Conservation (phyloP, 1,139 yeast genomes). For the Lodderomyces margitis region DNA sequence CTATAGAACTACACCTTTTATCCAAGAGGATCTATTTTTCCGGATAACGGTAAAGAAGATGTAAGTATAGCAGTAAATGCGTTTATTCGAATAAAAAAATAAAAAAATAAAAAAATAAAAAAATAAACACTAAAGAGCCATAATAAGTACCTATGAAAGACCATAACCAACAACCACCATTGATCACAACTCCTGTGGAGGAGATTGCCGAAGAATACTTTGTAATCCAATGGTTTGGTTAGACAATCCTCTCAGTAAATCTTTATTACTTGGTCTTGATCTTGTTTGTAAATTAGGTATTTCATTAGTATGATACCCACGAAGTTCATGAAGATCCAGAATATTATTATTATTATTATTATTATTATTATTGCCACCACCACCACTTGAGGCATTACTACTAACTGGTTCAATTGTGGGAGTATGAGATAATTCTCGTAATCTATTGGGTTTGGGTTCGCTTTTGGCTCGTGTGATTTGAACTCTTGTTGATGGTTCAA, state of each 20-base stretch:
- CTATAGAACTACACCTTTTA: too few species aligned
- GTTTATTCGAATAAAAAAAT: too few species aligned
- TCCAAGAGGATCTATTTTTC: too few species aligned
- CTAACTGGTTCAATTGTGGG: neutral
- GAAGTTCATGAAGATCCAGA: neutral
- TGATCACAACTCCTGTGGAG: neutral
- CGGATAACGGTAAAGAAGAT: too few species aligned
- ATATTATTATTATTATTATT: too few species aligned
- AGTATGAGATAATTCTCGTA: neutral
- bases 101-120: too few species aligned
- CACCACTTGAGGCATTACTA: neutral
- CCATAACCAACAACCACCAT: neutral
- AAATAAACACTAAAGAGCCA: too few species aligned
- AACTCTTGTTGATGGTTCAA: neutral
- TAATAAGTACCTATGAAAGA: neutral
- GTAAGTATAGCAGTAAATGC: too few species aligned
- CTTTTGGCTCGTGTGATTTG: neutral
- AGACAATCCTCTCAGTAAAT: neutral
- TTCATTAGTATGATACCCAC: slow-evolving; percentile 1
- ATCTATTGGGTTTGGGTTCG: neutral
- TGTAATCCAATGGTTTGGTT: slow-evolving; percentile 1
- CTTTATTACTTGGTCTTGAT: neutral
- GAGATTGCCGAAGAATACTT: slow-evolving; percentile 1
- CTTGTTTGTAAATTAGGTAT: neutral
- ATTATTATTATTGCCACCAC: too few species aligned